Evolutionary conservation across 768 basidiomycete genomes (phyloP).

Genomic region (Tricholoma terreum): DNA sequence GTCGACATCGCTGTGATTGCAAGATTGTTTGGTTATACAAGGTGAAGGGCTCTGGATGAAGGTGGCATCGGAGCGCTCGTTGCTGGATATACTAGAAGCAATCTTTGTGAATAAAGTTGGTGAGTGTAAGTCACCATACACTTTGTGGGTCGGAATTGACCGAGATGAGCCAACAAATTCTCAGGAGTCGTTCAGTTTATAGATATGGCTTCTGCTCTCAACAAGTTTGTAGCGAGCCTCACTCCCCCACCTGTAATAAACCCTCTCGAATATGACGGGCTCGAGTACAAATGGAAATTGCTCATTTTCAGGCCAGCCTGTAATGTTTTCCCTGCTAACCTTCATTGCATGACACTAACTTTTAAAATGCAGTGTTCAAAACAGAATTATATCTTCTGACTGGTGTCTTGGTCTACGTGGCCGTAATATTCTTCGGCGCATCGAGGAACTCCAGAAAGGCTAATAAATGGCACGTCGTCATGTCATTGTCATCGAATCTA

Average conservation of each 20-base stretch:
- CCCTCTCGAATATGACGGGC: slow-evolving; percentile 64
- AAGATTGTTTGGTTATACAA: neutral
- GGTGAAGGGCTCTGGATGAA: neutral
- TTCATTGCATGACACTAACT: neutral
- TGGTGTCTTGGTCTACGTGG: slow-evolving; percentile 53
- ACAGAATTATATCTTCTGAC: slow-evolving; percentile 58
- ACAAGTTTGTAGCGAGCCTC: slow-evolving; percentile 36
- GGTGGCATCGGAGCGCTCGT: neutral
- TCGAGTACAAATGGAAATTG: slow-evolving; percentile 69
- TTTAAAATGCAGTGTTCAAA: slow-evolving; percentile 49
- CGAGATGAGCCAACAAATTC: slow-evolving; percentile 11
- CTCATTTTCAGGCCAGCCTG: slow-evolving; percentile 81
- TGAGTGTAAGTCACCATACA: too few relatives aligned
- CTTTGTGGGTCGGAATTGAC: neutral
- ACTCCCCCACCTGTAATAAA: slow-evolving; percentile 58
- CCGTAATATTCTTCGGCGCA: slow-evolving; percentile 58
- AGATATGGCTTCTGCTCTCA: slow-evolving; percentile 28
- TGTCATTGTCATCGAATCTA: slow-evolving; percentile 9
- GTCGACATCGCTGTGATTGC: neutral
- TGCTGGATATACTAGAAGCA: neutral
- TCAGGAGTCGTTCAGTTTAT: neutral
- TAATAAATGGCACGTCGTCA: slow-evolving; percentile 58
- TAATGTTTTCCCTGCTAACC: slow-evolving; percentile 20
- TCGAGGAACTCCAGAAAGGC: slow-evolving; percentile 57
- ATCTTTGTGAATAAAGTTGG: neutral